phyloP scores from a whole-genome alignment of 2,329 filamentous ascomycete genomes.

The Fusarium sp. region DNA sequence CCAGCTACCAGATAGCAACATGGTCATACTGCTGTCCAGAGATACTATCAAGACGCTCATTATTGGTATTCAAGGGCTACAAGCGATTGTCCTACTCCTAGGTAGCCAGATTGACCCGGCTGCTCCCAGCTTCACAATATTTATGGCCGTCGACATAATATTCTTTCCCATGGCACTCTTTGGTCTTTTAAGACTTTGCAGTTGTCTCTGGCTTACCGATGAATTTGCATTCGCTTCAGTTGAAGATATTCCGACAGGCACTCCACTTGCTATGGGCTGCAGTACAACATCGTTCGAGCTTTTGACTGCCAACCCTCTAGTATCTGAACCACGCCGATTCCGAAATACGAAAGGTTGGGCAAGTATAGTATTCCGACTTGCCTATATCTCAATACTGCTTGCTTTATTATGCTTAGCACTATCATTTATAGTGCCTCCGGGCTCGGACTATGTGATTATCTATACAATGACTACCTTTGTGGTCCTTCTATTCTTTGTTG shows the following conservation, averaged over 20 bases:
- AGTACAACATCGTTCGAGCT: neutral
- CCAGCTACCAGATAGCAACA: conserved; percentile 1
- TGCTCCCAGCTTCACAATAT: neutral
- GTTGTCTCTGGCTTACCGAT: conserved; percentile 4
- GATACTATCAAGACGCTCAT: conserved; percentile 13
- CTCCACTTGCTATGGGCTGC: neutral
- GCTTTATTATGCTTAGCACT: neutral
- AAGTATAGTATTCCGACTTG: neutral
- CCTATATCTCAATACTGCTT: neutral
- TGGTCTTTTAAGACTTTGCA: conserved; percentile 15
- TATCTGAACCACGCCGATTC: neutral
- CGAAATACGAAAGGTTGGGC: neutral
- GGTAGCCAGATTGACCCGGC: neutral
- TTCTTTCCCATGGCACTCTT: conserved; percentile 22
- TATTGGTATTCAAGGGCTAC: conserved; percentile 6
- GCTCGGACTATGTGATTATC: rapidly evolving
- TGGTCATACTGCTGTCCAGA: neutral
- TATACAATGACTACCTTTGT: conserved; percentile 16
- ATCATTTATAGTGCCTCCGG: neutral
- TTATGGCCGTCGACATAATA: conserved; percentile 20
- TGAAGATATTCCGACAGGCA: neutral
- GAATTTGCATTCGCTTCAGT: conserved; percentile 8
- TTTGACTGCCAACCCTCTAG: neutral
- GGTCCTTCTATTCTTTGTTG: neutral
- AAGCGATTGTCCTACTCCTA: conserved; percentile 1